Evolutionary conservation across 2,329 filamentous ascomycete species (phyloP).

Genomic region (Gnomoniopsis sp.): DNA sequence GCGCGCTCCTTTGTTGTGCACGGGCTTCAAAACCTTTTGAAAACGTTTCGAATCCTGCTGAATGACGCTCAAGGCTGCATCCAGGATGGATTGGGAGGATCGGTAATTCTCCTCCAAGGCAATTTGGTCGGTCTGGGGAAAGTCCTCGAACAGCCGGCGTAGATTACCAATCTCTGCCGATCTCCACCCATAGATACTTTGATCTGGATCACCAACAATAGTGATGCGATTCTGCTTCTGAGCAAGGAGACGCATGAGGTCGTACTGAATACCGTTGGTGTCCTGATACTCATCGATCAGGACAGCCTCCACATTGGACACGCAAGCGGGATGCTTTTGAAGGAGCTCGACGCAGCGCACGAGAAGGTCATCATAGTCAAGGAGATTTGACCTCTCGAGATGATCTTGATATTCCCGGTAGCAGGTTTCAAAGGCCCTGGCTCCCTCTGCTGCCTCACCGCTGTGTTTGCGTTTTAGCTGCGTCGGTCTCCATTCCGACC

Average conservation of each 20-base stretch:
- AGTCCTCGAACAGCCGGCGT: conserved; percentile 71
- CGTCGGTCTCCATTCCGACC: conserved; percentile 34
- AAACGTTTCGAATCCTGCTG: conserved; percentile 83
- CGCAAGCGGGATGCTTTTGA: conserved; percentile 69
- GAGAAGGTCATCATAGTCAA: conserved; percentile 94
- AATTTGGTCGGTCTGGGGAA: conserved; percentile 74
- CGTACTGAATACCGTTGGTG: conserved; percentile 92
- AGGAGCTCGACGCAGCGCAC: conserved; percentile 80
- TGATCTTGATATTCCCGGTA: conserved; percentile 77
- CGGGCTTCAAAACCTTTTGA: conserved; percentile 73
- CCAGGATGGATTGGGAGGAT: conserved; percentile 81
- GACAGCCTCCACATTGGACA: conserved; percentile 85
- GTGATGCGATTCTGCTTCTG: conserved; percentile 73
- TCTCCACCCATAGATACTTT: conserved; percentile 96
- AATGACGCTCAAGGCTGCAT: conserved; percentile 78
- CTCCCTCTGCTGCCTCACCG: conserved; percentile 23
- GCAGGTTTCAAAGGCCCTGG: conserved; percentile 62
- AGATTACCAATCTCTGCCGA: conserved; percentile 91
- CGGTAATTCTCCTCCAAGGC: conserved; percentile 93
- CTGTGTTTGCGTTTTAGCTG: conserved; percentile 35
- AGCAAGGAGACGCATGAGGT: conserved; percentile 86
- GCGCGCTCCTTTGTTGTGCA: conserved; percentile 73
- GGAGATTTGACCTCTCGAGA: conserved; percentile 70
- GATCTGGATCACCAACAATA: conserved; percentile 93
- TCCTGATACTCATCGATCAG: conserved; percentile 98